phyloP scores from a whole-genome alignment of 139 green algal species.

The Chlorella sp. region DNA sequence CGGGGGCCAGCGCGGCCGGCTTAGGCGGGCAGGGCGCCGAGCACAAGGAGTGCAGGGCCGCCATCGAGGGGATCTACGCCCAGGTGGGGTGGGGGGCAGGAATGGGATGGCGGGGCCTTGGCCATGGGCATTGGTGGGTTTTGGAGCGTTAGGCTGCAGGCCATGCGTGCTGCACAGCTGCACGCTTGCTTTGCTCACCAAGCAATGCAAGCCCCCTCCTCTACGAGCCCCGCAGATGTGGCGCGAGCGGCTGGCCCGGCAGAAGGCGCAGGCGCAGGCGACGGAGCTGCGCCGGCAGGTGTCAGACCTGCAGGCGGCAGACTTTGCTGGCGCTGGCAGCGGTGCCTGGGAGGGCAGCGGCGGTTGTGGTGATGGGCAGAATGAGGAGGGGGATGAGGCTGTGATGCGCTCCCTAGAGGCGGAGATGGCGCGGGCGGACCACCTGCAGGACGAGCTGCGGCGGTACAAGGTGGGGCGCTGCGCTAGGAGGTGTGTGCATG shows the following conservation, averaged over 20 bases:
- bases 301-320: not conserved
- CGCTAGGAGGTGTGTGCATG: not conserved
- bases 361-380: not conserved
- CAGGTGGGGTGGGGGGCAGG: not conserved
- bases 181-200: not conserved
- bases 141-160: not conserved
- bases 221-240: not conserved
- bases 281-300: not conserved
- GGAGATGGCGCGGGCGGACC: not conserved
- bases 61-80: not conserved
- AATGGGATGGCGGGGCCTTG: not conserved
- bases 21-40: not conserved
- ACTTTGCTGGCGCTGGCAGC: not conserved
- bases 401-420: not conserved
- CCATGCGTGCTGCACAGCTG: not conserved
- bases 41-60: not conserved
- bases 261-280: not conserved
- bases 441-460: not conserved
- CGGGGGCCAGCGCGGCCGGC: not conserved
- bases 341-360: not conserved
- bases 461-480: not conserved
- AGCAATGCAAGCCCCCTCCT: not conserved
- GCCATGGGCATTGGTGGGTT: not conserved
- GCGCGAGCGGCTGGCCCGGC: conserved; percentile 21
- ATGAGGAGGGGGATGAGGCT: not conserved